phyloP scores from a whole-genome alignment of 306 rosid genomes.

The Vicia villosa region DNA sequence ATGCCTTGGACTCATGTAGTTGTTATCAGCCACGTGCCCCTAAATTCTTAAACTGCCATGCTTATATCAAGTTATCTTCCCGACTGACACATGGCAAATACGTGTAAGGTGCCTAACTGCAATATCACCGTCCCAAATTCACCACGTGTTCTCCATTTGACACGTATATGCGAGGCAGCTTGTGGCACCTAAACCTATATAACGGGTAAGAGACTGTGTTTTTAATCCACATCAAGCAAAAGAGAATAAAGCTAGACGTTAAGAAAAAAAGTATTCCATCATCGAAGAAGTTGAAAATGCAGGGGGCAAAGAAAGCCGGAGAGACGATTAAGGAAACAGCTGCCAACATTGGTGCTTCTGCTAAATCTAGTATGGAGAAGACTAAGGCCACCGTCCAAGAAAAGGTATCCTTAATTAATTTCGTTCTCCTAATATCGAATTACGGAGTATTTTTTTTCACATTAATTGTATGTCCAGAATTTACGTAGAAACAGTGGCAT shows the following conservation, averaged over 20 bases:
- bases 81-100: neutral
- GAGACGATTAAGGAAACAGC: slow-evolving; percentile 61
- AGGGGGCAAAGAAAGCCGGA: slow-evolving; percentile 56
- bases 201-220: neutral
- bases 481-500: too few relatives aligned
- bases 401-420: slow-evolving; percentile 51
- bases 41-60: neutral
- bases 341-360: slow-evolving; percentile 76
- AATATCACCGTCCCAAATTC: neutral
- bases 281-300: slow-evolving; percentile 44
- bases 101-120: neutral
- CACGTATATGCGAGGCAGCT: neutral
- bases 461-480: too few relatives aligned
- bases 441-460: too few relatives aligned
- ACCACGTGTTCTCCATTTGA: neutral
- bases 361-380: slow-evolving; percentile 80
- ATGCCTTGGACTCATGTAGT: neutral
- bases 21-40: neutral
- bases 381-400: slow-evolving; percentile 77
- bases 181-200: neutral
- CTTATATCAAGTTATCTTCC: neutral
- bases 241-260: neutral
- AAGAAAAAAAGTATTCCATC: neutral
- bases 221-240: neutral
- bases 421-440: neutral